Evolutionary conservation across 805 yeast genomes (phyloP).

Genomic region (Tetrapisispora arboricola): DNA sequence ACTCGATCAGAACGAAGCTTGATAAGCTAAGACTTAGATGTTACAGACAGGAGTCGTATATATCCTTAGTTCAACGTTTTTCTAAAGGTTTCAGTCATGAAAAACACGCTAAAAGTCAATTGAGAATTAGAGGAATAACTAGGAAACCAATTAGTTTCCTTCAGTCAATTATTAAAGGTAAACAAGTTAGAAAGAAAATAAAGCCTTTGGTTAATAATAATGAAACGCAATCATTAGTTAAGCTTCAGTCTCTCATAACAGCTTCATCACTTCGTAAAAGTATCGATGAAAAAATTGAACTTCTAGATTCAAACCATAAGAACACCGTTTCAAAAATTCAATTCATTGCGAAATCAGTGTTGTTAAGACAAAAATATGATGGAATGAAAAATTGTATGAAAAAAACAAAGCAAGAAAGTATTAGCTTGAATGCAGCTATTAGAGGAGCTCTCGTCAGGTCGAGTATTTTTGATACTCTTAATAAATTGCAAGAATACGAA

Average conservation of each 20-base stretch:
- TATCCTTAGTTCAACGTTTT: conserved; percentile 31
- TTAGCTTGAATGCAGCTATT: conserved; percentile 8
- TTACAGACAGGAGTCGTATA: conserved; percentile 18
- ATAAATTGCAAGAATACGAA: neutral
- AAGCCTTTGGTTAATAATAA: neutral
- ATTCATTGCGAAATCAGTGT: conserved; percentile 43
- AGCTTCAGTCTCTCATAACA: conserved; percentile 22
- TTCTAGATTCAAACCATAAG: neutral
- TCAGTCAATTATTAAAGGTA: conserved; percentile 15
- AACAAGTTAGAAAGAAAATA: neutral
- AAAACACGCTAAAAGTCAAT: conserved; percentile 5
- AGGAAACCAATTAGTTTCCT: conserved; percentile 12
- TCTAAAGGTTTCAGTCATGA: conserved; percentile 32
- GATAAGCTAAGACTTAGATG: conserved; percentile 18
- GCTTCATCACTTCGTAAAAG: conserved; percentile 1
- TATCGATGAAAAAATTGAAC: neutral
- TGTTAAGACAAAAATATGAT: neutral
- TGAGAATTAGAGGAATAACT: conserved; percentile 3
- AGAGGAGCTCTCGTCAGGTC: conserved; percentile 7
- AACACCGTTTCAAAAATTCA: conserved; percentile 33
- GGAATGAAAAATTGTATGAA: conserved; percentile 17
- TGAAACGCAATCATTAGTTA: neutral
- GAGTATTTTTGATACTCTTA: neutral
- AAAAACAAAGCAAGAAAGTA: neutral
- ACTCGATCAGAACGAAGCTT: conserved; percentile 16